A percentile compares a stretch with the other conserved stretches of the same genome.
These are phyloP conservation scores for Cladophialophora exuberans DNA, from an alignment of 2,329 filamentous ascomycete species.

Conservation along the genomic window DNA sequence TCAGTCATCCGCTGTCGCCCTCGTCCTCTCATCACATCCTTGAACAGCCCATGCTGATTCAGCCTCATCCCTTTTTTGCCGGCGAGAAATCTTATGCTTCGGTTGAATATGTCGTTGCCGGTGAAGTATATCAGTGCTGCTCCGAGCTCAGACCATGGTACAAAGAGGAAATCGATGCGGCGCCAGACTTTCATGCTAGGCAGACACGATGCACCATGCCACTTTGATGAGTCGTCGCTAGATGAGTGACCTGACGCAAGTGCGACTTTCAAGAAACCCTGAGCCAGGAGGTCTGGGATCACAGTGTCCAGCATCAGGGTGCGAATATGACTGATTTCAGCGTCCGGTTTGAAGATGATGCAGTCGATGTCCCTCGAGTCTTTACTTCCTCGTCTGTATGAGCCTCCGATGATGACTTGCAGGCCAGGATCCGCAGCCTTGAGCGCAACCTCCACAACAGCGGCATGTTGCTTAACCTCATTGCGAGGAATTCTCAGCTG, in stretches of 20 bases:
- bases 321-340: conserved; percentile 61
- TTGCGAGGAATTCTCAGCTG: conserved; percentile 73
- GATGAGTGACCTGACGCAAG: conserved; percentile 61
- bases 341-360: conserved; percentile 68
- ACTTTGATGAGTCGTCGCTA: conserved; percentile 72
- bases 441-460: conserved; percentile 64
- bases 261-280: conserved; percentile 69
- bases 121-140: conserved; percentile 94
- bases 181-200: conserved; percentile 68
- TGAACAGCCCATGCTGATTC: conserved; percentile 81
- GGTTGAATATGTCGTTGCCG: conserved; percentile 92
- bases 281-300: conserved; percentile 61
- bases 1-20: conserved; percentile 64
- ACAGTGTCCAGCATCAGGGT: conserved; percentile 66
- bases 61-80: conserved; percentile 79
- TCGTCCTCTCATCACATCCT: conserved; percentile 65
- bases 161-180: conserved; percentile 81
- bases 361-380: conserved; percentile 83
- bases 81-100: conserved; percentile 79
- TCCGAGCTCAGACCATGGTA: conserved; percentile 77
- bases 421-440: conserved; percentile 64
- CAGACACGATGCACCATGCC: conserved; percentile 82
- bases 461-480: conserved; percentile 73
- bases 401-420: conserved; percentile 76
- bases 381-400: conserved; percentile 77